A percentile compares a stretch with the other conserved stretches of the same genome.
These are phyloP conservation scores for Albugo laibachii DNA, from an alignment of 352 stramenopile genomes.

Conservation along the genomic window DNA sequence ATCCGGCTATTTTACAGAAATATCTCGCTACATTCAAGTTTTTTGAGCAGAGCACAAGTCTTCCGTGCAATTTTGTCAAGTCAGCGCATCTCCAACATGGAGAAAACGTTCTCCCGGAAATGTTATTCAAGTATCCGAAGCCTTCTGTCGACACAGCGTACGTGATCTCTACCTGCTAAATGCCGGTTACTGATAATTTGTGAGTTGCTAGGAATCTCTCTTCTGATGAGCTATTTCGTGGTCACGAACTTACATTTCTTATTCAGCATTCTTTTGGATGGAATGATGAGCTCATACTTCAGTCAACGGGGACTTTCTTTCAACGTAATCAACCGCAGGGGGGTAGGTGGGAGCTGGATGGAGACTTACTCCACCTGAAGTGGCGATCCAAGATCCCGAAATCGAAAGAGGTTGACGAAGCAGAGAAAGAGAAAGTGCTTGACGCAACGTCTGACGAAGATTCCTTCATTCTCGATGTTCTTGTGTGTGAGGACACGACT, in stretches of 20 bases:
- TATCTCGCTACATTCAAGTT: conserved; percentile 41
- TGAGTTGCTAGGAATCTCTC: conserved; percentile 15
- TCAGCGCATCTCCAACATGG: conserved; percentile 22
- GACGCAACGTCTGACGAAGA: conserved; percentile 14
- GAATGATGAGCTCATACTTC: conserved; percentile 53
- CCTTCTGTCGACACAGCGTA: conserved; percentile 41
- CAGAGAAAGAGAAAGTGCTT: conserved; percentile 3
- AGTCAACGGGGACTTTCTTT: conserved; percentile 31
- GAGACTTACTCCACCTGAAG: conserved; percentile 62
- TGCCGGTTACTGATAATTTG: neutral
- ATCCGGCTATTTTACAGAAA: conserved; percentile 48
- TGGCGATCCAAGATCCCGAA: conserved; percentile 14
- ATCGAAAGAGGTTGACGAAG: conserved; percentile 5
- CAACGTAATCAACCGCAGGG: conserved; percentile 44
- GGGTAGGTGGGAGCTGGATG: conserved; percentile 58
- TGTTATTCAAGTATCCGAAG: conserved; percentile 52
- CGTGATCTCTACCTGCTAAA: conserved; percentile 1
- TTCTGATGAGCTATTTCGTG: conserved; percentile 46
- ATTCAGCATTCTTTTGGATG: conserved; percentile 54
- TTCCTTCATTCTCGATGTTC: conserved; percentile 46
- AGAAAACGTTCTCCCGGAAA: conserved; percentile 34
- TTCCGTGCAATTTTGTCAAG: conserved; percentile 49
- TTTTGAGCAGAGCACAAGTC: conserved; percentile 48
- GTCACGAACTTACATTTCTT: conserved; percentile 62
- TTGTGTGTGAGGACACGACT: conserved; percentile 41